These are phyloP conservation scores for Ceratobasidium sp. DNA, from an alignment of 1,284 basidiomycete genomes.

Conservation along the genomic window DNA sequence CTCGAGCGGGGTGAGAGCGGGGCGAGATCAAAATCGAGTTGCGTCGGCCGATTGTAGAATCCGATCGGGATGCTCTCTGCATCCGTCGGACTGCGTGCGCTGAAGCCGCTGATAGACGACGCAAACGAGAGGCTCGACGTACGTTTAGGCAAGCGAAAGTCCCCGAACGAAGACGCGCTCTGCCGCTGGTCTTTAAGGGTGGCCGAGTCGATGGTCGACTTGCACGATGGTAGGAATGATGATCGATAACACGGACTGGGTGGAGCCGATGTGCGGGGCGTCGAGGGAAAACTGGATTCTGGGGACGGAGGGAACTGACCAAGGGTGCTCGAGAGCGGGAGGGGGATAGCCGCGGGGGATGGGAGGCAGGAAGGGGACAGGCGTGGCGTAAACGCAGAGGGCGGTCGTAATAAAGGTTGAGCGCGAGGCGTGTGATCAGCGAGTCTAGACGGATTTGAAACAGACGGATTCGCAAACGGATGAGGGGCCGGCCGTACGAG, in stretches of 20 bases:
- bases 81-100: slow-evolving; percentile 11
- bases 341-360: not conserved
- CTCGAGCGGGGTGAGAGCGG: slow-evolving; percentile 19
- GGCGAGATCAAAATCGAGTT: not conserved
- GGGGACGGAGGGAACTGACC: slow-evolving; percentile 21
- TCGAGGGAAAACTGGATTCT: not conserved
- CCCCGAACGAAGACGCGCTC: not conserved
- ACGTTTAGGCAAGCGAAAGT: slow-evolving; percentile 20
- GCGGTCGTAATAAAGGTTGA: not conserved
- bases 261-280: not conserved
- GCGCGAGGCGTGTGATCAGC: not conserved
- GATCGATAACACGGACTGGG: not conserved
- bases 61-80: slow-evolving; percentile 35
- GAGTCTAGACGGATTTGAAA: slow-evolving; percentile 11
- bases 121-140: slow-evolving; percentile 15
- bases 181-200: not conserved
- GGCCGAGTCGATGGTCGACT: slow-evolving; percentile 4
- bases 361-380: too few species aligned
- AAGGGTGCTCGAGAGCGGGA: not conserved
- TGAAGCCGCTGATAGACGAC: slow-evolving; percentile 15
- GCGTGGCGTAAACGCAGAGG: not conserved
- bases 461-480: not conserved
- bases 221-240: slow-evolving; percentile 33
- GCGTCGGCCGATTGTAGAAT: slow-evolving; percentile 6
- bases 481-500: slow-evolving; percentile 22